These are phyloP conservation scores for Hanseniaspora nectarophila DNA, from an alignment of 805 yeast genomes.

Conservation along the genomic window DNA sequence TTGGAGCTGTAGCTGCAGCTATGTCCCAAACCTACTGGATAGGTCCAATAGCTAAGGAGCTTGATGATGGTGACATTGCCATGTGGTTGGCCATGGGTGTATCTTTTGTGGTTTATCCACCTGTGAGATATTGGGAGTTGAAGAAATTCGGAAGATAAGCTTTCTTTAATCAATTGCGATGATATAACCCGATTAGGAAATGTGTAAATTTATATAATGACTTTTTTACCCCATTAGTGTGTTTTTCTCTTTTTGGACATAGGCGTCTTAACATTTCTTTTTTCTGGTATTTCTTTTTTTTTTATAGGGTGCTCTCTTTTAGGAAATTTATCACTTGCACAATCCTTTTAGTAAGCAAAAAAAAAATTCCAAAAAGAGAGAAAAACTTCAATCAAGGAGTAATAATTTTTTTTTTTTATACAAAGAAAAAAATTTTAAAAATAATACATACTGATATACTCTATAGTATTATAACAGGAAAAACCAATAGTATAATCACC, in stretches of 20 bases:
- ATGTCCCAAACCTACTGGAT: slow-evolving; percentile 79
- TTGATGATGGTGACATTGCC: slow-evolving; percentile 74
- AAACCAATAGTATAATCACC: not conserved
- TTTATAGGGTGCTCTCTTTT: not conserved
- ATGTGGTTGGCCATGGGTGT: slow-evolving; percentile 69
- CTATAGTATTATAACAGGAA: no score
- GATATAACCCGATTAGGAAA: no score
- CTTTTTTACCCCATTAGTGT: no score
- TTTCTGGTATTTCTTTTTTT: not conserved
- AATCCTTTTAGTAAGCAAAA: no score
- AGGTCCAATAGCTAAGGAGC: slow-evolving; percentile 56
- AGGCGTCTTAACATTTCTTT: not conserved
- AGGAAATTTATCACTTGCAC: no score
- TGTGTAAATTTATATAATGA: no score
- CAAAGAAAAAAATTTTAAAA: no score
- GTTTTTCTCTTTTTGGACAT: not conserved
- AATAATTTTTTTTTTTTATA: no score
- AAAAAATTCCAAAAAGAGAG: not conserved
- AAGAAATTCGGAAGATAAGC: slow-evolving; percentile 38
- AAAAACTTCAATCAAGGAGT: no score
- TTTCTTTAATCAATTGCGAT: not conserved
- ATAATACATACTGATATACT: no score
- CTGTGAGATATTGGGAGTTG: slow-evolving; percentile 53
- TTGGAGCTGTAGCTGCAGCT: slow-evolving; percentile 72
- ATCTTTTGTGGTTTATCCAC: slow-evolving; percentile 52